Evolutionary conservation across 768 basidiomycete species (phyloP).

Genomic region (Termitomyces heimii): DNA sequence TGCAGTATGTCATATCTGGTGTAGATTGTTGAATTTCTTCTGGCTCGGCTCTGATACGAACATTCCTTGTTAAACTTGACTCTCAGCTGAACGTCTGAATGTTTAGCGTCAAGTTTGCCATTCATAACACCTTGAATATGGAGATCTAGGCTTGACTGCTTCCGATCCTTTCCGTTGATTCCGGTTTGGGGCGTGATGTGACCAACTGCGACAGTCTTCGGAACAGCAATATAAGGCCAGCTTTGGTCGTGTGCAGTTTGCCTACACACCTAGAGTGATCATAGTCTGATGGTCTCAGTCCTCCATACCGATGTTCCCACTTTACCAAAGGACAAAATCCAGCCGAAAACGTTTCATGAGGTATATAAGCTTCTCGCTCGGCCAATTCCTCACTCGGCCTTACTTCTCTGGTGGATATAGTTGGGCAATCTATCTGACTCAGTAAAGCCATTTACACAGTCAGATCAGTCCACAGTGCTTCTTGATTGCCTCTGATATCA

Average conservation of each 20-base stretch:
- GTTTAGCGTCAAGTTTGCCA: background rate
- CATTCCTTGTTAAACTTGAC: background rate
- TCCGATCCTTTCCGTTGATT: slow-evolving; percentile 26
- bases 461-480: slow-evolving; percentile 13
- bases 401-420: slow-evolving; percentile 23
- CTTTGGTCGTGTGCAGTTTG: slow-evolving; percentile 23
- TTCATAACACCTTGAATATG: background rate
- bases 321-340: slow-evolving; percentile 18
- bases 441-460: slow-evolving; percentile 61
- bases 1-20: background rate
- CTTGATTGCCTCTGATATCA: background rate
- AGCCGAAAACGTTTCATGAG: slow-evolving; percentile 27
- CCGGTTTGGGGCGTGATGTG: slow-evolving; percentile 25
- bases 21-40: background rate
- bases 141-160: background rate
- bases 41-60: background rate
- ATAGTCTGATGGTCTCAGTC: slow-evolving; percentile 20
- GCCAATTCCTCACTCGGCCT: background rate
- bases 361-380: slow-evolving; percentile 17
- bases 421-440: slow-evolving; percentile 48
- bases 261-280: background rate
- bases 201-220: slow-evolving; percentile 6
- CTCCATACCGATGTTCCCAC: slow-evolving; percentile 14
- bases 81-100: background rate
- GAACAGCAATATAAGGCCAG: slow-evolving; percentile 7